Evolutionary conservation across 1,139 yeast genomes (phyloP), one percentile per base, ranked within the genome.

Genomic region (Yamadazyma trypodendri): DNA sequence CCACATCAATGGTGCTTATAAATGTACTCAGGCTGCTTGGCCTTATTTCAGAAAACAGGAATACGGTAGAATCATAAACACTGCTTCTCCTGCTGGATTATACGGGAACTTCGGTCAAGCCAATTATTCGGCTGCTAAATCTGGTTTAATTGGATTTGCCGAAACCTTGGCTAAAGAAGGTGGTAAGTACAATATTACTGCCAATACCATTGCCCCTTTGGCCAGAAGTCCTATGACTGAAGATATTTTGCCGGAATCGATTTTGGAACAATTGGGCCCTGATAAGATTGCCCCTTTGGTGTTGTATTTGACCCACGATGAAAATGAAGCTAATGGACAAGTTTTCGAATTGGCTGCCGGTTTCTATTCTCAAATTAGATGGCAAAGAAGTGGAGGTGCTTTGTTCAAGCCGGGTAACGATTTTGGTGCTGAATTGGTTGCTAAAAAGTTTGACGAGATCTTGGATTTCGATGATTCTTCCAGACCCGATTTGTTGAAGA

Each of bases 161-260:
- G 96, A 92, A 65, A 88, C 97, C 22, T 76, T 90, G 53, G 96
- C 97, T 29, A 89, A 88, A 67, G 98, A 92, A 65, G 98, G 98
- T 50, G 77, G 60, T 42, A 87, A 76, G 60, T 80, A 85, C 69
- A 89, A 89, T 65, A 90, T 92, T 56, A 68, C 70, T 47, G 88
- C 87, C 34, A 92, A 92, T 61, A 80, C 83, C 32, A 88, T 92
- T 69, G 96, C 96, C 9, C 97, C 97, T 20, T 74, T 92, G 50
- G 97, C 97, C 21, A 86, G 90, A 55, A 86, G 96, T 32, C 81
- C 97, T 70, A 89, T 92, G 97, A 92, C 97, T 22, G 97, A 89
- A 66, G 77, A 81, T 31, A 77, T 92, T 43, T 70, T 92, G 56
- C 97, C 97, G 33, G 85, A 88, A 34, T 88, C 88, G 42, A 69